phyloP scores from a whole-genome alignment of 1,284 basidiomycete species.

The Cerrena zonata region DNA sequence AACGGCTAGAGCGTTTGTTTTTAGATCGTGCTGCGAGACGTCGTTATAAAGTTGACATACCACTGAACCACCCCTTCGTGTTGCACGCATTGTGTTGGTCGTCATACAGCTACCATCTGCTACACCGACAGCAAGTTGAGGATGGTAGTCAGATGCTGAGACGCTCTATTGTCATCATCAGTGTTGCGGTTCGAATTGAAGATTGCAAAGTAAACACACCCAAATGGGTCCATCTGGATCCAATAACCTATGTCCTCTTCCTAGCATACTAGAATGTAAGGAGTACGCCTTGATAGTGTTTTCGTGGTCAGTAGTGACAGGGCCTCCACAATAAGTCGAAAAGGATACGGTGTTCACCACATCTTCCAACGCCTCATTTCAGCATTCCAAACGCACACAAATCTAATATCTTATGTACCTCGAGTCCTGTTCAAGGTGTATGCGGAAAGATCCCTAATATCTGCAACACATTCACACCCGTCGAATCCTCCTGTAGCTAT shows the following conservation, averaged over 20 bases:
- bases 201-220: constrained; percentile 41
- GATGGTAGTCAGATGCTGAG: constrained; percentile 77
- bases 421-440: constrained; percentile 70
- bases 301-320: constrained; percentile 72
- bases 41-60: constrained; percentile 36
- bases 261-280: constrained; percentile 64
- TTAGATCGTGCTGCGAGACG: background rate
- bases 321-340: constrained; percentile 59
- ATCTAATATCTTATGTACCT: constrained; percentile 34
- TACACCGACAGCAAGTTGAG: constrained; percentile 74
- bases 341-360: constrained; percentile 63
- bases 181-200: background rate
- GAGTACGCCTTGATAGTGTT: constrained; percentile 72
- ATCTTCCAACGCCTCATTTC: constrained; percentile 38
- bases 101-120: constrained; percentile 77
- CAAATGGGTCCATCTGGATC: constrained; percentile 75
- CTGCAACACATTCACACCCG: constrained; percentile 66
- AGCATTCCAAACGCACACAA: background rate
- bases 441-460: constrained; percentile 62
- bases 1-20: constrained; percentile 73
- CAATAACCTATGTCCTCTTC: constrained; percentile 64
- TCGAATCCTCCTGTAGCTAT: constrained; percentile 75
- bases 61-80: constrained; percentile 60
- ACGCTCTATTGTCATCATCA: constrained; percentile 46
- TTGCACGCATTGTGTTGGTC: constrained; percentile 65